A percentile compares a stretch with the other conserved stretches of the same genome.
These are phyloP conservation scores for Fusarium miscanthi DNA, from an alignment of 2,329 filamentous ascomycete genomes.

Conservation along the genomic window DNA sequence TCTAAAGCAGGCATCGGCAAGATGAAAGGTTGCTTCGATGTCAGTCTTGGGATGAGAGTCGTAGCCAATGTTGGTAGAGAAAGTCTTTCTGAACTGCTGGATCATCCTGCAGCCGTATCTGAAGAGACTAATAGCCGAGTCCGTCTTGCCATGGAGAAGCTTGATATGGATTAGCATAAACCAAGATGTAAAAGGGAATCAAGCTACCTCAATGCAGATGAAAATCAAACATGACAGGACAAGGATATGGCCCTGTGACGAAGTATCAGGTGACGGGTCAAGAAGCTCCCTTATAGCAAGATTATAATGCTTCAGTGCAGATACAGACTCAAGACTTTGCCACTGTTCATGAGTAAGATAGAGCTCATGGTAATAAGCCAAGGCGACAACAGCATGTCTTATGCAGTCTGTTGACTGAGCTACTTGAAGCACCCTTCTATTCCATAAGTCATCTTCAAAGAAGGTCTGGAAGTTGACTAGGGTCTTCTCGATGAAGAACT, in stretches of 20 bases:
- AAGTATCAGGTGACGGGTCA: accelerated
- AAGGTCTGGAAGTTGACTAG: conserved; percentile 25
- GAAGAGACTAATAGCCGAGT: conserved; percentile 20
- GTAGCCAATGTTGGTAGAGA: accelerated
- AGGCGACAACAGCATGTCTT: conserved; percentile 7
- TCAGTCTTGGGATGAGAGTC: background rate
- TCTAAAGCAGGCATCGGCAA: conserved; percentile 9
- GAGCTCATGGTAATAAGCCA: conserved; percentile 13
- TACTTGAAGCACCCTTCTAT: conserved; percentile 8
- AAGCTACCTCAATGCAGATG: conserved; percentile 21
- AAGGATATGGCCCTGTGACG: background rate
- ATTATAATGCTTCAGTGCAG: conserved; percentile 21
- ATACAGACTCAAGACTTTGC: background rate
- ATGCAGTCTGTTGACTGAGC: conserved; percentile 14
- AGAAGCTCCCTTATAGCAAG: conserved; percentile 21
- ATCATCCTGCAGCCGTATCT: conserved; percentile 31
- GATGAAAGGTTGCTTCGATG: background rate
- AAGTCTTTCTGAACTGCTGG: background rate
- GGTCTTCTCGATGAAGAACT: conserved; percentile 29
- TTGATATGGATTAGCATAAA: background rate
- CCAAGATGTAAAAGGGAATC: accelerated
- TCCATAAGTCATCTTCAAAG: conserved; percentile 25
- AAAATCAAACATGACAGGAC: conserved; percentile 30
- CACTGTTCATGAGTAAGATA: conserved; percentile 12
- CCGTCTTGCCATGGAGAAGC: conserved; percentile 29